phyloP scores from a whole-genome alignment of 164 flowering plant genomes.

The Santalum album region DNA sequence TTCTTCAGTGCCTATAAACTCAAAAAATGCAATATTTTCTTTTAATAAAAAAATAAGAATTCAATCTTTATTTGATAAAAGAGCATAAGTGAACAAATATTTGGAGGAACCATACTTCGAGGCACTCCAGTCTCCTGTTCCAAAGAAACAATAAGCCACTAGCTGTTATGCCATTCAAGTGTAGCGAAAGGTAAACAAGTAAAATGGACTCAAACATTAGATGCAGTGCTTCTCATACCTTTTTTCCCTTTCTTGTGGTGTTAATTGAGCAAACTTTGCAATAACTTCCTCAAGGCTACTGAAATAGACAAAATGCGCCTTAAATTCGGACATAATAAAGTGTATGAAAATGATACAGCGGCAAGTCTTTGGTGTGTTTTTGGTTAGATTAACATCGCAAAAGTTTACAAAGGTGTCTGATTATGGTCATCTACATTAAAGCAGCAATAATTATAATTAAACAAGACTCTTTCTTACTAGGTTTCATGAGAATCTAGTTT shows the following conservation, averaged over 20 bases:
- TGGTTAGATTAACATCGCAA: too few relatives aligned
- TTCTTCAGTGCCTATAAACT: conserved; percentile 57
- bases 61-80: too few relatives aligned
- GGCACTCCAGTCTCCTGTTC: conserved; percentile 86
- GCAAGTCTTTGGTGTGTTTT: too few relatives aligned
- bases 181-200: conserved; percentile 1
- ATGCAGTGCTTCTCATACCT: conserved; percentile 31
- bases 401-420: too few relatives aligned
- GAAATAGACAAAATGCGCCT: conserved; percentile 7
- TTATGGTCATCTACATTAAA: too few relatives aligned
- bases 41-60: conserved; percentile 1
- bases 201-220: neutral
- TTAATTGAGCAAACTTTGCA: conserved; percentile 69
- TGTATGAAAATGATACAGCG: too few relatives aligned
- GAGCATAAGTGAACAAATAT: neutral
- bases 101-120: conserved; percentile 50
- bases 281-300: conserved; percentile 73
- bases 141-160: conserved; percentile 20
- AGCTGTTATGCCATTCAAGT: too few relatives aligned
- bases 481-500: too few relatives aligned
- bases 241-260: conserved; percentile 88
- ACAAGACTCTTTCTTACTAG: too few relatives aligned
- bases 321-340: too few relatives aligned
- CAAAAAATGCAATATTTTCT: conserved; percentile 6
- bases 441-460: too few relatives aligned